Evolutionary conservation across 2,329 filamentous ascomycete genomes (phyloP).

Genomic region (Scedosporium apiospermum): DNA sequence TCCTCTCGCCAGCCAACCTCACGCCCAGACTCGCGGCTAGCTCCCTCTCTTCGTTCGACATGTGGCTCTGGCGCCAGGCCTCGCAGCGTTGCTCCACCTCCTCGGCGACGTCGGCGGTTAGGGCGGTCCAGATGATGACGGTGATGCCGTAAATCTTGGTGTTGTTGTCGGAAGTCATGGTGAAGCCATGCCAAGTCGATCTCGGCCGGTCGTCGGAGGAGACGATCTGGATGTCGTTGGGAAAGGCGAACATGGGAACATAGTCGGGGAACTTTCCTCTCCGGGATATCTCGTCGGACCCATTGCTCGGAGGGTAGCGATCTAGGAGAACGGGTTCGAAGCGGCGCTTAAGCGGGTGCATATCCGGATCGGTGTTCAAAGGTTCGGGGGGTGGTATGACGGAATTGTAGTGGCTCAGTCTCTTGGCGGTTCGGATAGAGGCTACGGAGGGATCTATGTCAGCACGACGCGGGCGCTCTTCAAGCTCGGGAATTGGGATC

Average conservation of each 20-base stretch:
- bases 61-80: constrained; percentile 73
- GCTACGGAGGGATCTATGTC: constrained; percentile 24
- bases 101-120: constrained; percentile 73
- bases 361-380: constrained; percentile 77
- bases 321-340: constrained; percentile 97
- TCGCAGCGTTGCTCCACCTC: constrained; percentile 77
- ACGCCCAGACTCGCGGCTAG: constrained; percentile 86
- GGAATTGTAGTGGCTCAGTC: constrained; percentile 95
- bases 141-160: constrained; percentile 88
- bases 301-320: constrained; percentile 77
- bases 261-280: constrained; percentile 91
- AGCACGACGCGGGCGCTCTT: constrained; percentile 1
- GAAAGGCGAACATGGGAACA: constrained; percentile 98
- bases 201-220: constrained; percentile 88
- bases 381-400: constrained; percentile 92
- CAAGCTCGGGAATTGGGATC: background rate
- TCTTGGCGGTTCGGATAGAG: constrained; percentile 67
- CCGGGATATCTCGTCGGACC: constrained; percentile 68
- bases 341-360: constrained; percentile 88
- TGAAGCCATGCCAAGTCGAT: constrained; percentile 98
- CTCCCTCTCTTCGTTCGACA: constrained; percentile 86
- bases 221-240: constrained; percentile 94
- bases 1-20: constrained; percentile 75
- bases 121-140: constrained; percentile 83
- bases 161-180: constrained; percentile 91